Evolutionary conservation across 306 rosid genomes (phyloP).

Genomic region (Cercis canadensis): DNA sequence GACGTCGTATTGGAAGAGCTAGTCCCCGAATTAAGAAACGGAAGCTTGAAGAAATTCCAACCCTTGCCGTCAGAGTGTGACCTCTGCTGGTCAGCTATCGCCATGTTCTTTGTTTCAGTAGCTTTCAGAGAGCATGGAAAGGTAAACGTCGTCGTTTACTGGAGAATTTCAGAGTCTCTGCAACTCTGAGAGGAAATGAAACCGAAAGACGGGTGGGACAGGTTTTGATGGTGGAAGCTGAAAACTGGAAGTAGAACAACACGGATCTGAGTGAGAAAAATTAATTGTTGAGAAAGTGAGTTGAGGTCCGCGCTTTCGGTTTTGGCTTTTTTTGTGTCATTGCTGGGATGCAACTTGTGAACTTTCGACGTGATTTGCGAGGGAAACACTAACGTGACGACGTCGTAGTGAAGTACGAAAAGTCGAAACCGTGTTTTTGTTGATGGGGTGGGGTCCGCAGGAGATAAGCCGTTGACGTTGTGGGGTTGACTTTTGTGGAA

Average conservation of each 20-base stretch:
- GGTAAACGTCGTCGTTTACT: conserved; percentile 42
- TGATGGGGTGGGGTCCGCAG: conserved; percentile 16
- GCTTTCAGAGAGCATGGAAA: neutral
- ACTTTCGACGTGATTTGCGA: neutral
- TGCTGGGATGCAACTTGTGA: neutral
- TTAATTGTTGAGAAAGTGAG: conserved; percentile 21
- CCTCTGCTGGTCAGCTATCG: conserved; percentile 68
- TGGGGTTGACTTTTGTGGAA: conserved; percentile 34
- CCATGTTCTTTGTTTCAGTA: conserved; percentile 48
- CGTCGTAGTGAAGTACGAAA: conserved; percentile 8
- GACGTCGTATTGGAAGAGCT: conserved; percentile 48
- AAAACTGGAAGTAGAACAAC: neutral
- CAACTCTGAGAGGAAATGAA: too few species aligned
- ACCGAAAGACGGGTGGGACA: too few species aligned
- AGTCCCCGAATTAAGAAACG: conserved; percentile 62
- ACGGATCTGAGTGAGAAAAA: conserved; percentile 31
- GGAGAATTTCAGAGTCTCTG: neutral
- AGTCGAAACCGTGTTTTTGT: conserved; percentile 15
- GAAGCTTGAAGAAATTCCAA: conserved; percentile 89
- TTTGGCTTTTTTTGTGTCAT: neutral
- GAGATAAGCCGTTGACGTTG: neutral
- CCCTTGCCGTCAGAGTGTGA: conserved; percentile 80
- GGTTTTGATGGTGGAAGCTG: neutral
- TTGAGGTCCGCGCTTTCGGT: conserved; percentile 34
- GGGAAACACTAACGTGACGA: neutral